phyloP scores from a whole-genome alignment of 73 alveolate species.

The Diophrys appendiculata region DNA sequence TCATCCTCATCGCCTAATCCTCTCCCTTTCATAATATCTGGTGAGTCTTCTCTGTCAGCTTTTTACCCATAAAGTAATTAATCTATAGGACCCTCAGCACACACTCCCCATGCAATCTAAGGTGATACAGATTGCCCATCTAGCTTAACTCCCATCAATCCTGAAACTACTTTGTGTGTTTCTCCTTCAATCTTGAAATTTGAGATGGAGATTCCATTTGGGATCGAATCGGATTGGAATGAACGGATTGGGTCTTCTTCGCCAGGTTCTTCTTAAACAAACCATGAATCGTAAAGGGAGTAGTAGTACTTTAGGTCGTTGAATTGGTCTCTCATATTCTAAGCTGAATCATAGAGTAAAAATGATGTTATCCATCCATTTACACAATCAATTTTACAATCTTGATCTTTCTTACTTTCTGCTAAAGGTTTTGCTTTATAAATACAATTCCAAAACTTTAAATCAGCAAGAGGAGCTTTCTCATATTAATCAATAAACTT shows the following conservation, averaged over 20 bases:
- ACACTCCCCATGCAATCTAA: neutral
- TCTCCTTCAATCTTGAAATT: neutral
- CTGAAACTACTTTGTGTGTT: neutral
- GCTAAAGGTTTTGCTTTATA: neutral
- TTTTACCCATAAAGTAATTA: no score
- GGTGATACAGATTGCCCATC: neutral
- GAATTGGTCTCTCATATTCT: neutral
- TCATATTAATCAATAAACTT: neutral
- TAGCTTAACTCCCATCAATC: neutral
- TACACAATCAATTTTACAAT: neutral
- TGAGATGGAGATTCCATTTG: neutral
- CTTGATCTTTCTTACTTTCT: neutral
- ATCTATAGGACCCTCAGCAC: no score
- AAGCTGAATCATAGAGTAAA: neutral
- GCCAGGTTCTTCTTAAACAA: neutral
- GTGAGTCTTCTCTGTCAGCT: slow-evolving; percentile 2
- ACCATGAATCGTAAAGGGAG: neutral
- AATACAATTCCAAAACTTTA: neutral
- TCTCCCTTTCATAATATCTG: neutral
- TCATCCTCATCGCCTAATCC: neutral
- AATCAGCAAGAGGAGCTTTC: neutral
- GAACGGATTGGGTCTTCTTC: neutral
- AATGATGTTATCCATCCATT: neutral
- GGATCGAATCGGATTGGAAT: neutral
- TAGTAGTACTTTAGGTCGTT: neutral